Base-by-base conservation (phyloP, 2,329 filamentous ascomycete genomes). In the Penicillium vulpinum region DNA sequence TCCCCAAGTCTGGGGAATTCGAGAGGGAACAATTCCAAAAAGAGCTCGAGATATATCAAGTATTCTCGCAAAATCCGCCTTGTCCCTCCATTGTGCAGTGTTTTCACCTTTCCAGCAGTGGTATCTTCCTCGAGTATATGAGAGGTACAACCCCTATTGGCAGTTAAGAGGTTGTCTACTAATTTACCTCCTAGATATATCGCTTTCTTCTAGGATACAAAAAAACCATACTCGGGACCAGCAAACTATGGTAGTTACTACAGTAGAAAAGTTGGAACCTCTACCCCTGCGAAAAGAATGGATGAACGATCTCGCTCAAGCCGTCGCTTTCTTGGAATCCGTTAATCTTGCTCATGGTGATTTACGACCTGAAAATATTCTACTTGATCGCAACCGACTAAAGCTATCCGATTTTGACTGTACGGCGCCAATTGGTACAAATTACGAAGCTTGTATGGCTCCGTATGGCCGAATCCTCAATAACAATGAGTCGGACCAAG, bases 261-360 rank as follows among this genome's bases (percentile, higher is more conserved):
- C 26, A 28, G 26, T 28, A 28, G 26, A 28, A 8, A n/a, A 28
- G 6, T 28, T 28, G 6, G 26, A 28, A 28, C 26, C 26, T 28
- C 26, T 28, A 28, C 26, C 26, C 26, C 26, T 28, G 9, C 26
- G n/a, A 46, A 7, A 46, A 7, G 47, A 63, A 60, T 74, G 65
- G 70, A 72, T 72, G 63, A 70, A 70, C 35, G 61, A 70, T 29
- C 65, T 74, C 28, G 59, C 70, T 48, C 65, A 67, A 59, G 70
- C 63, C 15, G 64, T 70, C 46, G 67, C 68, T 57, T 73, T 72
- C 47, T 54, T 74, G 1, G 70, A 71, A 62, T 70, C 67, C 0
- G 61, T 73, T n/a, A 64, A 68, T n/a, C 69, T 73, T 40, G 65
- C 68, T 0, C 65, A 74, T 60, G 67, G 67, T 40, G 68, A 73